phyloP scores from a whole-genome alignment of 768 basidiomycete species.

The Pleurotus platypus region DNA sequence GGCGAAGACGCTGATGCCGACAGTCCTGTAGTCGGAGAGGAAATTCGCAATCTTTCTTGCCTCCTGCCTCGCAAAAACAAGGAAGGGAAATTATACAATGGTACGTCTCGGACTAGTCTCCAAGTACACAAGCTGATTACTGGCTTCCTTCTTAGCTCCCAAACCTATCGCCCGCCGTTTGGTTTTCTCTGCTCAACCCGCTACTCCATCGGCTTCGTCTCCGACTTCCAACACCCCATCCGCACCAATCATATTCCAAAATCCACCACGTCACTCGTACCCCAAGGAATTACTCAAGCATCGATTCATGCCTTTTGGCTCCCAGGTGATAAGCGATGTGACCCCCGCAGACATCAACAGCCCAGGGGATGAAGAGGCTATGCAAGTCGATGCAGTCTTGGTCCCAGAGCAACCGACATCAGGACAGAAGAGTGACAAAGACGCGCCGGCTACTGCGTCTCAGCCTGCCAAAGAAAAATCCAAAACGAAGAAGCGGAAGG shows the following conservation, averaged over 20 bases:
- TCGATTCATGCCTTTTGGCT: constrained; percentile 60
- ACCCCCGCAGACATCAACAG: not conserved
- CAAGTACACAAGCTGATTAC: not conserved
- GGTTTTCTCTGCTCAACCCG: constrained; percentile 50
- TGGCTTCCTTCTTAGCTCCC: constrained; percentile 39
- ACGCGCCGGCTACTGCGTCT: constrained; percentile 9
- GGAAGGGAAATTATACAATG: constrained; percentile 53
- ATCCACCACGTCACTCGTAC: constrained; percentile 54
- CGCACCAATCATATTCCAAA: constrained; percentile 29
- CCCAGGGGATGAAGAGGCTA: constrained; percentile 16
- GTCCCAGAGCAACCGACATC: not conserved
- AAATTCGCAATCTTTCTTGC: constrained; percentile 56
- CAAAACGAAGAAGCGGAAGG: constrained; percentile 49
- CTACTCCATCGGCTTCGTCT: constrained; percentile 28
- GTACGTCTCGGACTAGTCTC: constrained; percentile 28
- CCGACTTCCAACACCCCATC: constrained; percentile 18
- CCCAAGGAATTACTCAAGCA: constrained; percentile 62
- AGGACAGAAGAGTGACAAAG: constrained; percentile 1
- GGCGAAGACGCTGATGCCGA: constrained; percentile 26
- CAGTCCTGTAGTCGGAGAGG: constrained; percentile 50
- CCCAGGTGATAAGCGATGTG: constrained; percentile 24
- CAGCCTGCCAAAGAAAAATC: constrained; percentile 24
- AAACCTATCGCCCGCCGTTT: constrained; percentile 56
- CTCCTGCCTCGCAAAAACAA: constrained; percentile 63
- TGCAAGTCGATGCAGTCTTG: constrained; percentile 18